Conservation (phyloP, 2,329 filamentous ascomycete genomes). For the Aspergillus floridensis region DNA sequence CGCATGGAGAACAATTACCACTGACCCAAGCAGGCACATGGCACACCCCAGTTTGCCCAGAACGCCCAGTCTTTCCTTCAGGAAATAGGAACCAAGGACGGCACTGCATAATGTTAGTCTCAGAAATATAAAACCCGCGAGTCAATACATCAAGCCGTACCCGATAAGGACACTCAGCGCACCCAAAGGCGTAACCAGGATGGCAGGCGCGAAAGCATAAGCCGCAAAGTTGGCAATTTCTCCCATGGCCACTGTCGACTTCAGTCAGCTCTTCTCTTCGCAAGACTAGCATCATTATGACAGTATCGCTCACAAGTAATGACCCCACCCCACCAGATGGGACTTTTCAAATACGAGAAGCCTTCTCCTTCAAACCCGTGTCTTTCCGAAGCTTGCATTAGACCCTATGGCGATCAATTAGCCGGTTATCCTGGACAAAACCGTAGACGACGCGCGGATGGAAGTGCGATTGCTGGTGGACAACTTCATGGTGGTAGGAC, state of each 20-base stretch:
- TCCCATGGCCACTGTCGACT: slow-evolving; percentile 72
- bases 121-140: slow-evolving; percentile 1
- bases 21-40: slow-evolving; percentile 90
- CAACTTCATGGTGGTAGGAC: slow-evolving; percentile 21
- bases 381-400: slow-evolving; percentile 83
- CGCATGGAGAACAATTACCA: slow-evolving; percentile 96
- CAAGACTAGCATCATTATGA: slow-evolving; percentile 12
- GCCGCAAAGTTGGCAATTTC: slow-evolving; percentile 97
- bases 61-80: slow-evolving; percentile 84
- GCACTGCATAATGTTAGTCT: slow-evolving; percentile 53
- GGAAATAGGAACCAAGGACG: slow-evolving; percentile 89
- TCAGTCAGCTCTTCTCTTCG: slow-evolving; percentile 21
- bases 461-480: slow-evolving; percentile 5
- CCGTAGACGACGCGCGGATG: slow-evolving; percentile 8
- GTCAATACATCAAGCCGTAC: slow-evolving; percentile 37
- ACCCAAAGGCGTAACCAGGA: slow-evolving; percentile 91
- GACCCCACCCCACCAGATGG: slow-evolving; percentile 97
- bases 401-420: slow-evolving; percentile 57
- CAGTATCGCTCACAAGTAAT: slow-evolving; percentile 66
- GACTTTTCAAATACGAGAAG: slow-evolving; percentile 88
- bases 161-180: slow-evolving; percentile 92
- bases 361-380: slow-evolving; percentile 98
- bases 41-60: slow-evolving; percentile 93
- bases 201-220: slow-evolving; percentile 98
- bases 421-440: slow-evolving; percentile 9